Evolutionary conservation across 352 stramenopile genomes (phyloP), one percentile per base, ranked within the genome.

Genomic region (Phytophthora palmivora): DNA sequence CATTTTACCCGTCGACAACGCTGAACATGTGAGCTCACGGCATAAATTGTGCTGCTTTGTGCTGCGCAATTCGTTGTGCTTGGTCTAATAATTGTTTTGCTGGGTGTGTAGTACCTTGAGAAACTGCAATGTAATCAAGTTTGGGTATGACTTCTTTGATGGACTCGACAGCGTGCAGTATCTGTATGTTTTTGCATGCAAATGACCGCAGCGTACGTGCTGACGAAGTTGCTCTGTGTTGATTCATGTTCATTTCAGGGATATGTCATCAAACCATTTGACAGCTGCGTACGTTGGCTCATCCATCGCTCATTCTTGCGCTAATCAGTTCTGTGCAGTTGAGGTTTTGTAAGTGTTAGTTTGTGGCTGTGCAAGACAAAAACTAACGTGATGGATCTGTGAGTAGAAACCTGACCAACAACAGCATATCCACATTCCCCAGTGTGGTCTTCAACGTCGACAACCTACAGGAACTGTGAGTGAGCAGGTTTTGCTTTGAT

Each of bases 41-140:
- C n/a, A n/a, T n/a, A n/a, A n/a, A n/a, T n/a, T n/a, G n/a, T n/a
- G n/a, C n/a, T n/a, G n/a, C n/a, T n/a, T n/a, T n/a, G n/a, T n/a
- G n/a, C n/a, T n/a, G n/a, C n/a, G n/a, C n/a, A n/a, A n/a, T n/a
- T n/a, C n/a, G n/a, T n/a, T n/a, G 8, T 32, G 26, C 8, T 32
- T 32, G 4, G 26, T 4, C 26, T 32, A 32, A 9, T 32, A 8
- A 10, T 55, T n/a, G n/a, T n/a, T n/a, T n/a, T n/a, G n/a, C n/a
- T n/a, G n/a, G n/a, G 16, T 32, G 14, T 52, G 11, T 32, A 82
- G 72, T 6, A 79, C 67, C 7, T 55, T 85, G 46, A 64, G 67
- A 43, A 85, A 76, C 39, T 82, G 70, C 64, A 82, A 77, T 36
- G 67, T 85, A 42, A 66, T 56, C 18, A 72, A 66, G 52, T 72